phyloP scores from a whole-genome alignment of 1,284 basidiomycete genomes.

The Cryptococcus sp. region DNA sequence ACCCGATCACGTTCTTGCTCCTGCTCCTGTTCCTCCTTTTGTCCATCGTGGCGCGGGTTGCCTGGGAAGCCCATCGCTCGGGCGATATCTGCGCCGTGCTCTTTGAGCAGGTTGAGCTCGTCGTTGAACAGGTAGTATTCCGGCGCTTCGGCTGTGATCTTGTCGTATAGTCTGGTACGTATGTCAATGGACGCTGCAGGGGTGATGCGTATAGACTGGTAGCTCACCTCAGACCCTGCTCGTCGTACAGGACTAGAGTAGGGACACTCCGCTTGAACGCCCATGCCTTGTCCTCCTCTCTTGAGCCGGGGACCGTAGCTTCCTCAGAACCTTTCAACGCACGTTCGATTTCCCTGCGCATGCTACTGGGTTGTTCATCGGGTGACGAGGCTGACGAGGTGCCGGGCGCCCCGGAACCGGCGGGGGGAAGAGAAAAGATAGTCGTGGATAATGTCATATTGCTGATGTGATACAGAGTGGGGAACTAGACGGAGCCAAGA shows the following conservation, averaged over 20 bases:
- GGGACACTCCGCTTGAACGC: conserved; percentile 67
- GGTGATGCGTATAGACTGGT: not conserved
- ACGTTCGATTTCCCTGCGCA: conserved; percentile 41
- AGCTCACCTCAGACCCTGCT: conserved; percentile 66
- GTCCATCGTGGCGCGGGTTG: conserved; percentile 7
- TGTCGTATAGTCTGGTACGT: conserved; percentile 51
- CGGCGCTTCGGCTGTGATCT: conserved; percentile 74
- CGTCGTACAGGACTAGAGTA: conserved; percentile 84
- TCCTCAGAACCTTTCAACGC: conserved; percentile 31
- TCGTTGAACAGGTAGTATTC: conserved; percentile 85
- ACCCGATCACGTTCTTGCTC: conserved; percentile 38
- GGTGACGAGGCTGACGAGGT: not conserved
- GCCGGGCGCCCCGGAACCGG: not conserved
- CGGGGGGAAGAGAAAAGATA: conserved; percentile 6
- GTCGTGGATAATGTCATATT: not conserved
- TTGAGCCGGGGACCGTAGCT: conserved; percentile 39
- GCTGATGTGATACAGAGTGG: not conserved
- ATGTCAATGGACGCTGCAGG: not conserved
- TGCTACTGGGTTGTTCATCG: conserved; percentile 5
- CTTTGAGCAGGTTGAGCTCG: conserved; percentile 57
- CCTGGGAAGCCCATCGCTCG: conserved; percentile 56
- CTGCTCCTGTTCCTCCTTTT: conserved; percentile 44
- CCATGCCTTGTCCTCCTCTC: conserved; percentile 44
- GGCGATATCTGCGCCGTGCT: conserved; percentile 57
- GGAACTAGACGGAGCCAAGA: not conserved